Evolutionary conservation across 176 grass and related monocot species (phyloP), one percentile per base, ranked within the genome.

Genomic region (Oryza australiensis): DNA sequence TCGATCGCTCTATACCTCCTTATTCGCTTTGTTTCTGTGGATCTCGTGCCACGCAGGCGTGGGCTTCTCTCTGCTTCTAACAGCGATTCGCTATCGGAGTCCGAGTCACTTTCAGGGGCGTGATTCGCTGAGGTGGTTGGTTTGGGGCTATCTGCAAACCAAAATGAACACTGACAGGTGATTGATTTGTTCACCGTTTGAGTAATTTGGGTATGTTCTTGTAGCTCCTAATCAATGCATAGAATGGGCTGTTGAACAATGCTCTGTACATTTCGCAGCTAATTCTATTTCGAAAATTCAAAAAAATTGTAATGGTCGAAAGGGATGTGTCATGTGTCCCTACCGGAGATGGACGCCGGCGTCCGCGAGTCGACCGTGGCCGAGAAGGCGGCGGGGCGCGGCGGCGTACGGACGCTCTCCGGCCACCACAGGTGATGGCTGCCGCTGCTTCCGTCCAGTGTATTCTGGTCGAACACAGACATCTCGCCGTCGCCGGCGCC

Each of bases 261-360:
- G 35, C 35, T 37, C 3, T 48, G 22, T 27, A 63, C 26, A 70
- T 33, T 70, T 68, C 23, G 4, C 32, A 32, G 32, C 35, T 37
- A 37, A 37, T 32, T 32, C 32, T 3, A 32, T 32, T 32, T 32
- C 32, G 8, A 38, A 38, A 40, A 11, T 32, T 32, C 32, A 37
- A 38, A 38, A 40, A 11, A 40, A 11, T 9, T 59, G 53, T 9
- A 18, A 49, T 16, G 4, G 41, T 24, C 20, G 4, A 69, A 40
- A 34, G 34, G 66, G 2, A 15, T 34, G 22, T n/a, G 1, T 38
- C 42, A 12, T 60, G 12, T 63, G 27, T 57, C 37, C 33, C 5
- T 84, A 98, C 95, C 92, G 14, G 86, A 91, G 42, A 86, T 53
- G 20, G 84, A 84, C 9, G 92, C 81, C 9, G 92, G 75, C 59